Base-by-base conservation (phyloP, 2,329 filamentous ascomycete species). In the Neurospora sp. region DNA sequence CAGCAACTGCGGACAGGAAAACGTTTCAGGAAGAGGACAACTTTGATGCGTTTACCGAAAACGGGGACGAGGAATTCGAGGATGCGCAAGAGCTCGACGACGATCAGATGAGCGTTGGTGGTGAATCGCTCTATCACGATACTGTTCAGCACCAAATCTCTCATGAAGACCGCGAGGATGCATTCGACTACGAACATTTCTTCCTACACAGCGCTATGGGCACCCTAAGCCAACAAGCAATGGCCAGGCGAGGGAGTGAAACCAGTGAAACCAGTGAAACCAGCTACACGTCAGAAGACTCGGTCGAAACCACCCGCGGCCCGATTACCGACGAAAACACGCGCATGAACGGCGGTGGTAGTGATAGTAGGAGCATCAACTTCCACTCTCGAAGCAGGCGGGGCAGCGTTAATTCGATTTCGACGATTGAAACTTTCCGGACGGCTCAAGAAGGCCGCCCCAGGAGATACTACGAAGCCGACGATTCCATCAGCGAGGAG, bases 101-200 rank as follows among this genome's bases (percentile, higher is more conserved):
- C 13, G 80, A 81, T 66, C 83, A 81, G 38, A 83, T 83, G 28
- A 91, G 89, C 75, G 89, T 92, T 75, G 89, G 89, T 73, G 83
- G 87, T 75, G 85, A 89, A 68, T 87, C 87, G 13, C 82, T 89
- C 7, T 90, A 91, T 75, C 87, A 90, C 75, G 89, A 90, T 74
- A 82, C 85, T 0, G 78, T 84, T 67, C 84, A 87, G 69, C 84
- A 87, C 68, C 85, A 86, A 9, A 81, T 91, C 6, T 93, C 93
- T 0, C 95, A 98, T 76, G 95, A 98, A 81, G 93, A 97, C 78
- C 91, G 95, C 23, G 90, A 94, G 74, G 95, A 98, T 79, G 94
- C 94, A 1, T 98, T 98, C 76, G 95, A 98, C 78, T 98, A 98
- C 73, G 92, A 97, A 79, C 90, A 97, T 78, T 97, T 97, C 81